Conservation (phyloP, 176 grass and related monocot species). For the Aegilops speltoides region DNA sequence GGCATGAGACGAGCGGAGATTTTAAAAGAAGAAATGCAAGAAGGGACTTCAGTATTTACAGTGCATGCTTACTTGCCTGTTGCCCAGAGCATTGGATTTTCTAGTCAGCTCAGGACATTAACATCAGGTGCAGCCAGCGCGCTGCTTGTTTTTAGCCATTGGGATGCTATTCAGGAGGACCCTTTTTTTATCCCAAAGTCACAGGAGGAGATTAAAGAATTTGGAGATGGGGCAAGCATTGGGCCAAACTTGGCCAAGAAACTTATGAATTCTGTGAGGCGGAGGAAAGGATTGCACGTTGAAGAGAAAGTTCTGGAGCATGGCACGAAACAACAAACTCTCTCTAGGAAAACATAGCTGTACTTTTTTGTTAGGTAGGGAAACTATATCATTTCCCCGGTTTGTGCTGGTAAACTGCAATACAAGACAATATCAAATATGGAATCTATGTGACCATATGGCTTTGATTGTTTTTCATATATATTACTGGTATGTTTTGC, state of each 20-base stretch:
- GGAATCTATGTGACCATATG: neutral
- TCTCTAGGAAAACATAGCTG: conserved; percentile 82
- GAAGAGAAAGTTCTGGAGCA: conserved; percentile 97
- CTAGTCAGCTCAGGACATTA: conserved; percentile 63
- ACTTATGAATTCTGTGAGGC: conserved; percentile 89
- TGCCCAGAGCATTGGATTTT: conserved; percentile 76
- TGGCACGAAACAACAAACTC: conserved; percentile 86
- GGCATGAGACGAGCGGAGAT: conserved; percentile 69
- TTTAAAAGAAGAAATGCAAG: conserved; percentile 91
- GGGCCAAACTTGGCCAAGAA: conserved; percentile 79
- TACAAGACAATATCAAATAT: conserved; percentile 14
- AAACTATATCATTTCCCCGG: conserved; percentile 7
- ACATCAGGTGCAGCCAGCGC: conserved; percentile 84
- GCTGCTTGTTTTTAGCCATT: conserved; percentile 90
- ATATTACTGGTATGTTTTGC: neutral
- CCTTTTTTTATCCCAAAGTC: conserved; percentile 89
- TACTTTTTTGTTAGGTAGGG: neutral
- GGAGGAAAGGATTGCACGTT: conserved; percentile 85
- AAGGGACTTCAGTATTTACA: conserved; percentile 79
- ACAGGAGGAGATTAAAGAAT: conserved; percentile 89
- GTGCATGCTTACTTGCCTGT: conserved; percentile 86
- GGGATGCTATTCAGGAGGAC: conserved; percentile 74
- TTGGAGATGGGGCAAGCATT: conserved; percentile 90
- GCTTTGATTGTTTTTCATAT: neutral
- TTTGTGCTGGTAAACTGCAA: conserved; percentile 38